These are phyloP conservation scores for Mycosphaerella arachidis DNA, from an alignment of 2,329 filamentous ascomycete species.

Conservation along the genomic window DNA sequence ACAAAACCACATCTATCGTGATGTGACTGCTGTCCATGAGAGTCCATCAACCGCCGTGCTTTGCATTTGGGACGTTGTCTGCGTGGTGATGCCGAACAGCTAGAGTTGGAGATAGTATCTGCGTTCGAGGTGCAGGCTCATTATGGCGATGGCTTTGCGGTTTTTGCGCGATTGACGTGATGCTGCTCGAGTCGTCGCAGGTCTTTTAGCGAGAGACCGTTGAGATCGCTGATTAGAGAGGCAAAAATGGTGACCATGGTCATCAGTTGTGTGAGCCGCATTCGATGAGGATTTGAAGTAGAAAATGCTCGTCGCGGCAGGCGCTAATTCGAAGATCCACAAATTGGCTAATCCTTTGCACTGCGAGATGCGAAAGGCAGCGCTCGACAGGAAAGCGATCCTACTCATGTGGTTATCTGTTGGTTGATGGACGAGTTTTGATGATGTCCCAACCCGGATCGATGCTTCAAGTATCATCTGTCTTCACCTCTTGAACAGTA, in stretches of 20 bases:
- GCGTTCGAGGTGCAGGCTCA: not conserved
- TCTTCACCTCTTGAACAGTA: constrained; percentile 2
- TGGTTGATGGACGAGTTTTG: not conserved
- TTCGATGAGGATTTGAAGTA: no score
- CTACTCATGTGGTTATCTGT: not conserved
- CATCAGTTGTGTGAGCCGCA: no score
- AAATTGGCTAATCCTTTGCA: no score
- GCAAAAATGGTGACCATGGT: no score
- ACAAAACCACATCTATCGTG: no score
- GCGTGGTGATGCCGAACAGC: not conserved
- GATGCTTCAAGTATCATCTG: not conserved
- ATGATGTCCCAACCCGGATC: not conserved
- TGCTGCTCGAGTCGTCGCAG: not conserved
- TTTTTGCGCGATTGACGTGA: not conserved
- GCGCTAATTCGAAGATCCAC: no score
- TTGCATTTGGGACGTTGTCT: not conserved
- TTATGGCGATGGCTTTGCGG: not conserved
- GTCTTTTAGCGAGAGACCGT: not conserved
- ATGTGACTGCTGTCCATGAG: no score
- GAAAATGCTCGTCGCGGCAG: no score
- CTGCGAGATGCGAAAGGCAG: no score
- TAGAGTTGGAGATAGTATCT: not conserved
- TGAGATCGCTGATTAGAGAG: no score
- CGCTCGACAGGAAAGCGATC: not conserved
- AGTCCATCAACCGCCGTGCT: no score